Evolutionary conservation across 331 rosid species (phyloP).

Genomic region (Malus hybrid): DNA sequence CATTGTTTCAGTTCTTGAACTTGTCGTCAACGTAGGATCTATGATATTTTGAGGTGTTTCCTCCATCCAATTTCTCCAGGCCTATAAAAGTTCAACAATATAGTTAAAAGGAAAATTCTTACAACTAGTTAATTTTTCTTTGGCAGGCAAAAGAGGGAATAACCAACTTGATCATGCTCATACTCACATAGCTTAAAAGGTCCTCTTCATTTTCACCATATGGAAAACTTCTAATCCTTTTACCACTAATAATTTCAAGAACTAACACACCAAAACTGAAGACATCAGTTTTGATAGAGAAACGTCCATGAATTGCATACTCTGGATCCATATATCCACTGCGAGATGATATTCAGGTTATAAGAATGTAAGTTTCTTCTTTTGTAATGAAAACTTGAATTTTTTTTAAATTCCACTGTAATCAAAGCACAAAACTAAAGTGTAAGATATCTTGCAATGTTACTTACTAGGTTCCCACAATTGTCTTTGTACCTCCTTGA

Average conservation of each 20-base stretch:
- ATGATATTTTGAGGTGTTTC: conserved; percentile 13
- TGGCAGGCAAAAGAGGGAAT: background rate
- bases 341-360: background rate
- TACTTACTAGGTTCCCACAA: background rate
- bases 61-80: conserved; percentile 20
- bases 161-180: background rate
- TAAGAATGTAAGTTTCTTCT: too few species aligned
- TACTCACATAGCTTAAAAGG: background rate
- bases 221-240: background rate
- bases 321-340: background rate
- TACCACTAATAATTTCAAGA: background rate
- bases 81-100: background rate
- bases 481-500: background rate
- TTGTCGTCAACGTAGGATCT: conserved; percentile 10
- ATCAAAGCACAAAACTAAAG: background rate
- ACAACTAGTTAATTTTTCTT: background rate
- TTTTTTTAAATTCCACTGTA: too few species aligned
- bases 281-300: background rate
- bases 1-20: conserved; percentile 25
- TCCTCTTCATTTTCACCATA: background rate
- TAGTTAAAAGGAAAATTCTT: background rate
- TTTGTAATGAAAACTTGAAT: too few species aligned
- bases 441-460: background rate
- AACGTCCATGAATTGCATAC: background rate
- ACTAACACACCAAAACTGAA: background rate